Percentiles rank a stretch among this genome's conserved stretches.
These are phyloP conservation scores for Ascochyta viciae-villosae DNA, from an alignment of 2,329 filamentous ascomycete genomes.

Conservation along the genomic window DNA sequence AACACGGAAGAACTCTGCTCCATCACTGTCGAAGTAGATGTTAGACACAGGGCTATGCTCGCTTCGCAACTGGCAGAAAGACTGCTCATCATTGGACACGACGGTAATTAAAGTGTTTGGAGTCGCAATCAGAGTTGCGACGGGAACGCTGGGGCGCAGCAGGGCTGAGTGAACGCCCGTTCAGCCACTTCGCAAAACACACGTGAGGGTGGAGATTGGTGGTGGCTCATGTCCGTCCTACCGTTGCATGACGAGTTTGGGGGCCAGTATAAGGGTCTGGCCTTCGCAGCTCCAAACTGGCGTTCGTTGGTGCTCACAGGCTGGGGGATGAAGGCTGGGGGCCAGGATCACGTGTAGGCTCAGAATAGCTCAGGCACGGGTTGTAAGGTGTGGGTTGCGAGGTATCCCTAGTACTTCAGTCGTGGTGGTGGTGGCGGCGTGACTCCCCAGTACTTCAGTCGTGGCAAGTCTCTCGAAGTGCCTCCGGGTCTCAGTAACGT, in stretches of 20 bases:
- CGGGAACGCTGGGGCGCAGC: constrained; percentile 16
- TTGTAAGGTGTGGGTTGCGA: too few relatives aligned
- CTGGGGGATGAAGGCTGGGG: not conserved
- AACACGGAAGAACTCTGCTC: not conserved
- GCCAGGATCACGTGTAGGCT: constrained; percentile 1
- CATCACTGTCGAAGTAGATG: constrained; percentile 1
- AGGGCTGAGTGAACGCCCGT: constrained; percentile 19
- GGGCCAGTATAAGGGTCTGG: not conserved
- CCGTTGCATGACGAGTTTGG: not conserved
- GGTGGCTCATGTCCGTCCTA: constrained; percentile 2
- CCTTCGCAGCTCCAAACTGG: not conserved
- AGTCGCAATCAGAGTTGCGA: not conserved
- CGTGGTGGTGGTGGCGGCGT: too few relatives aligned
- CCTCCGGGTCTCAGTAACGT: not conserved
- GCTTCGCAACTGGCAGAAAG: constrained; percentile 38
- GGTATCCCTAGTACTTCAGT: too few relatives aligned
- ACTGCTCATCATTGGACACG: constrained; percentile 25
- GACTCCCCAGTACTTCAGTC: too few relatives aligned
- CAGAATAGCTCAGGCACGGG: constrained; percentile 2
- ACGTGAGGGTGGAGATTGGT: constrained; percentile 18
- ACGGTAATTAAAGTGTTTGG: not conserved
- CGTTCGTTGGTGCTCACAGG: not conserved
- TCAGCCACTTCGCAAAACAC: constrained; percentile 17
- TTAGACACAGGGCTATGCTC: constrained; percentile 32
- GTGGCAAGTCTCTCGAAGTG: too few relatives aligned